Conservation (phyloP, 2,329 filamentous ascomycete species). For the Zasmidium angulare region DNA sequence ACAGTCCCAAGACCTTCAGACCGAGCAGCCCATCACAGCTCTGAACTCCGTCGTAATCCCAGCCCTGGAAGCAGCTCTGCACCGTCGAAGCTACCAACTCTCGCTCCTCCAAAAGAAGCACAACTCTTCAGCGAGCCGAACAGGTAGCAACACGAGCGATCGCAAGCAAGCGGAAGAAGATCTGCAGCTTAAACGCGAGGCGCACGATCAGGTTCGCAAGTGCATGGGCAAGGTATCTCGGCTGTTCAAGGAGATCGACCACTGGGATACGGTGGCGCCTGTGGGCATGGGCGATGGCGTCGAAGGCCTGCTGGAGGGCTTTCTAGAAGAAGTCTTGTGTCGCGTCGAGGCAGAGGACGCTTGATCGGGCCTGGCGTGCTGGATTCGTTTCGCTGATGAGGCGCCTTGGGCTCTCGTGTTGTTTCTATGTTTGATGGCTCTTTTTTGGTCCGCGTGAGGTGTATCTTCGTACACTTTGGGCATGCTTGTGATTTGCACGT, state of each 20-base stretch:
- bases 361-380: not conserved
- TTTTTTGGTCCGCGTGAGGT: too few relatives aligned
- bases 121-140: slow-evolving; percentile 37
- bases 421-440: not conserved
- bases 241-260: slow-evolving; percentile 86
- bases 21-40: slow-evolving; percentile 68
- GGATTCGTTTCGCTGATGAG: not conserved
- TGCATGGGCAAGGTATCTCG: slow-evolving; percentile 80
- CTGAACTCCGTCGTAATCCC: slow-evolving; percentile 90
- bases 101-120: slow-evolving; percentile 53
- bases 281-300: slow-evolving; percentile 94
- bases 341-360: slow-evolving; percentile 85
- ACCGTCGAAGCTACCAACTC: slow-evolving; percentile 66
- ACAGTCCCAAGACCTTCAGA: not conserved
- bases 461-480: too few relatives aligned
- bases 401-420: too few relatives aligned
- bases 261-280: slow-evolving; percentile 79
- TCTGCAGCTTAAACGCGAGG: slow-evolving; percentile 53
- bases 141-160: not conserved
- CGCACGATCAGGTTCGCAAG: slow-evolving; percentile 79
- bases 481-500: too few relatives aligned
- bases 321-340: slow-evolving; percentile 91
- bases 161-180: slow-evolving; percentile 26
- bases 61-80: slow-evolving; percentile 85
- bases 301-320: slow-evolving; percentile 82